Conservation (phyloP, 169 alveolate genomes). For the Perkinsus marinus region DNA sequence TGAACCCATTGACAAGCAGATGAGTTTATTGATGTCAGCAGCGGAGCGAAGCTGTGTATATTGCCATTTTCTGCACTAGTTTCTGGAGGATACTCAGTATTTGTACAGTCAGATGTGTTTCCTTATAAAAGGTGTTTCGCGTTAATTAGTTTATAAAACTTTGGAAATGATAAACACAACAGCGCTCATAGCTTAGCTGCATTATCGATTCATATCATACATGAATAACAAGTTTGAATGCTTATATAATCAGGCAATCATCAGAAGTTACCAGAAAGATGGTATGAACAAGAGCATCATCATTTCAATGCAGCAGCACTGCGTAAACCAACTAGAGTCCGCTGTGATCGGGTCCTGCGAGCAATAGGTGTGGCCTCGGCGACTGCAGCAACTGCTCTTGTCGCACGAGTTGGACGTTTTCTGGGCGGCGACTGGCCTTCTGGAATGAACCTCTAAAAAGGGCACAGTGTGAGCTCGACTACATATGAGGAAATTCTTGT, state of each 20-base stretch:
- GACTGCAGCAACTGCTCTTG: background rate
- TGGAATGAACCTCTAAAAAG: background rate
- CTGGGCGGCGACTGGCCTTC: background rate
- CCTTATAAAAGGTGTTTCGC: background rate
- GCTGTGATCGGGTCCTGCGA: background rate
- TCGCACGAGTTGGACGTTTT: background rate
- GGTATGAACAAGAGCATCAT: background rate
- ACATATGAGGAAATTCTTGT: no score
- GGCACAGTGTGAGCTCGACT: no score
- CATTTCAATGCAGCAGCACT: background rate
- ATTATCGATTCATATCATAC: no score
- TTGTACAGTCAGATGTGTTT: background rate
- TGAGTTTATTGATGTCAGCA: background rate
- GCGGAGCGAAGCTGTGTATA: background rate
- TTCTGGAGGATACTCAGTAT: background rate
- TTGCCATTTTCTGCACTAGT: background rate
- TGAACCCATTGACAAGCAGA: no score
- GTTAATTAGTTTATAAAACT: background rate
- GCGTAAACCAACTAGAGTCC: background rate
- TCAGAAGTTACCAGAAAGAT: background rate
- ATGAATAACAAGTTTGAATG: no score
- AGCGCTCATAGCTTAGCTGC: background rate
- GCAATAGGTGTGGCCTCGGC: background rate
- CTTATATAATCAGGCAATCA: no score
- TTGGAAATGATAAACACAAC: background rate